Evolutionary conservation across 768 basidiomycete species (phyloP), one percentile per base, ranked within the genome.

Genomic region (Phylloporus rhodoxanthus): DNA sequence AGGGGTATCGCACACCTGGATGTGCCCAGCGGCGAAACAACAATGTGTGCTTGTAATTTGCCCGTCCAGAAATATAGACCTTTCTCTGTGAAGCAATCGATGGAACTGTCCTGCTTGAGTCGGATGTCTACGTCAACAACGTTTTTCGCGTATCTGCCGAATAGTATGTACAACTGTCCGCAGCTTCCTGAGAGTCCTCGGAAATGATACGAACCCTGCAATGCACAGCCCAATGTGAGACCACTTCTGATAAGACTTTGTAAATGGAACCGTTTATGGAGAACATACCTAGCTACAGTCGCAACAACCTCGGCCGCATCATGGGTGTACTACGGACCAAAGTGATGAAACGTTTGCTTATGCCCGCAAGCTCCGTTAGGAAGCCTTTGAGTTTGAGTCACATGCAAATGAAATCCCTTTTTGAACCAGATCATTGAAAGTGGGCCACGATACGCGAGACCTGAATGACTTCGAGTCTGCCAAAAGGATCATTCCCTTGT

Each of bases 121-220:
- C 73, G 74, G 66, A 78, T 73, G 45, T 68, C 61, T 19, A 75
- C 73, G 29, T 72, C 68, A 21, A 65, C 63, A 53, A 76, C 73
- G 45, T 72, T 55, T 48, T 72, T 62, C 19, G 69, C 68, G 2
- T 19, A 5, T 14, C 17, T 9, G n/a, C 14, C 34, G n/a, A 19
- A 19, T 17, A 36, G 10, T 36, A 17, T 19, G 33, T 19, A 8
- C 34, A 19, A 19, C n/a, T 7, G n/a, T 36, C 17, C 17, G 9
- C 8, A 36, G n/a, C 17, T 36, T 19, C 3, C 34, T 13, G 37
- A 21, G 36, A 8, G n/a, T 15, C 34, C 34, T 36, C 34, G 34
- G 17, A 36, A 20, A 21, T n/a, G n/a, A 9, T 8, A 20, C 11
- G 19, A 11, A 11, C 10, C 19, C 19, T 38, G 20, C 10, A 11